Base-by-base conservation (phyloP, 768 basidiomycete species). In the Mycena venus region DNA sequence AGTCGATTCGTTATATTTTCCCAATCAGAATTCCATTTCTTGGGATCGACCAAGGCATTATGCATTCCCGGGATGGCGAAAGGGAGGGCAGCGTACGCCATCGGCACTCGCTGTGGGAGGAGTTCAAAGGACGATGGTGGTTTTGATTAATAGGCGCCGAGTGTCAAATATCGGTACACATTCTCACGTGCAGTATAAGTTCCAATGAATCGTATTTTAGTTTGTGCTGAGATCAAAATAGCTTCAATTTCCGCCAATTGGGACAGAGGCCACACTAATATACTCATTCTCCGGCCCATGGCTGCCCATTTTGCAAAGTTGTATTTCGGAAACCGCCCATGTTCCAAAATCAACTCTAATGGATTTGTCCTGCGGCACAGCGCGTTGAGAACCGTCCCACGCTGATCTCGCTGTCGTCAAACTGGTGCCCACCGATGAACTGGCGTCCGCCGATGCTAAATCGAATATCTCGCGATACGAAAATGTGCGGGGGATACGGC, bases 261-360 rank as follows among this genome's bases (percentile, higher is more conserved):
- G 42, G 2, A 76, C 38, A 23, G 75, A 66, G 11, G 64, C 86
- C 68, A 83, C 87, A 73, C 86, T 88, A 21, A 91, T 86, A 77
- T 94, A 95, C 79, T 90, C 92, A 17, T 90, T 91, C 72, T 92
- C 86, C 0, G 85, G 85, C 0, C 90, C 92, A 75, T 87, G 87
- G 75, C 93, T 93, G 0, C 93, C 92, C 93, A 94, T 93, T 53
- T 87, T 84, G 84, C 93, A 94, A 36, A 94, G 84, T 79, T 94
- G 90, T 14, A 94, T 82, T 74, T 91, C 89, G 36, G 86, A 80
- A 10, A 93, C 88, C 1, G 78, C 61, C 85, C 90, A 93, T 1
- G 82, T 77, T 0, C 93, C 93, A 25, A 94, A 84, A 40, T 90
- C 76, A 27, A 91, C 85, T 5, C 70, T 21, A 80, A 85, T 23